phyloP scores from a whole-genome alignment of 2,329 filamentous ascomycete genomes.

The Plenodomus tracheiphilus region DNA sequence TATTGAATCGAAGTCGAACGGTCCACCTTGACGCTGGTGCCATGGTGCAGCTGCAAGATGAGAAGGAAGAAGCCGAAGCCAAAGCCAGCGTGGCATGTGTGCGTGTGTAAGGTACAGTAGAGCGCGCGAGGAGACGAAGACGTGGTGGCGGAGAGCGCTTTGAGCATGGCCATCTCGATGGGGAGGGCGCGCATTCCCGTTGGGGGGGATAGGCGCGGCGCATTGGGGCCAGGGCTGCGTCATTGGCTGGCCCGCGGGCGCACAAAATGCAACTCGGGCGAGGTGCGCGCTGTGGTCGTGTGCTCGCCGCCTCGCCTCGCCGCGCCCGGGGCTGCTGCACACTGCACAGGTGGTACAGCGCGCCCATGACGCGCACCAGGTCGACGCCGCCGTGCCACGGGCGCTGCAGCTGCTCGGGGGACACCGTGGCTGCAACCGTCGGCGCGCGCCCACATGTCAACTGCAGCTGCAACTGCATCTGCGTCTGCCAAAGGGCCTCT shows the following conservation, averaged over 20 bases:
- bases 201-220: neutral
- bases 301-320: neutral
- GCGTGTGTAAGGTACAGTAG: too few relatives aligned
- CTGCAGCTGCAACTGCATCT: neutral
- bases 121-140: neutral
- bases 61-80: slow-evolving; percentile 17
- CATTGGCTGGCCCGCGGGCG: too few relatives aligned
- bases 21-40: slow-evolving; percentile 6
- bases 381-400: too few relatives aligned
- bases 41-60: neutral
- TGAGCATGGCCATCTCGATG: slow-evolving; percentile 1
- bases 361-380: too few relatives aligned
- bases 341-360: too few relatives aligned
- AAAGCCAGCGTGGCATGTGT: slow-evolving; percentile 19
- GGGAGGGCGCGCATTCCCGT: neutral
- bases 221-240: slow-evolving; percentile 5
- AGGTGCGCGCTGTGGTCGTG: neutral
- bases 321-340: too few relatives aligned
- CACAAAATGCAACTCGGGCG: neutral
- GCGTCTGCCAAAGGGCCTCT: too few relatives aligned
- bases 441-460: slow-evolving; percentile 10
- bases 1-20: neutral
- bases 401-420: slow-evolving; percentile 6
- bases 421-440: too few relatives aligned
- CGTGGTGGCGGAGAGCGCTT: too few relatives aligned